Evolutionary conservation across 2,329 filamentous ascomycete genomes (phyloP).

Genomic region (Alternaria conjuncta): DNA sequence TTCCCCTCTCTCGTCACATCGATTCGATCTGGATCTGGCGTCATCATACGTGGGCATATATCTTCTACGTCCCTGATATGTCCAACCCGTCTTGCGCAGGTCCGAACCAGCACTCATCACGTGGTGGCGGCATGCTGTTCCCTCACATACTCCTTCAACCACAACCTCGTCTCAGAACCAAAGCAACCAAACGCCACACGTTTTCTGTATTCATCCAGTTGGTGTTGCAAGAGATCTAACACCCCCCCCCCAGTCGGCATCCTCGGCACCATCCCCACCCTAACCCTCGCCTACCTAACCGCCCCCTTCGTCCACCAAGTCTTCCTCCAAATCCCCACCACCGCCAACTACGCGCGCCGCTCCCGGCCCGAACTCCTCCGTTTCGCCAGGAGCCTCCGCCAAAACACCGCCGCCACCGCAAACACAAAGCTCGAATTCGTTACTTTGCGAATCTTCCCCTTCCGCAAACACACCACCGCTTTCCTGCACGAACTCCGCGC

Average conservation of each 20-base stretch:
- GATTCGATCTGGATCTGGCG: not conserved
- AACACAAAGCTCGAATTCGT: slow-evolving; percentile 44
- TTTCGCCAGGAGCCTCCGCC: slow-evolving; percentile 28
- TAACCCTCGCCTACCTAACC: slow-evolving; percentile 43
- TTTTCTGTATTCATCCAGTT: no score
- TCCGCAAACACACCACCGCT: slow-evolving; percentile 37
- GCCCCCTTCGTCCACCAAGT: slow-evolving; percentile 46
- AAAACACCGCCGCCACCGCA: slow-evolving; percentile 19
- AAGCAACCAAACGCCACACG: not conserved
- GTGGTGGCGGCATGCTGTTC: not conserved
- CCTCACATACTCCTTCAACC: not conserved
- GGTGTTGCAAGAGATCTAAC: not conserved
- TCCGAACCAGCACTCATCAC: not conserved
- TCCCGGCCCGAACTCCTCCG: slow-evolving; percentile 33
- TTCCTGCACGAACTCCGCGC: slow-evolving; percentile 43
- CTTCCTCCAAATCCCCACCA: slow-evolving; percentile 39
- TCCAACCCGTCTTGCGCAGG: not conserved
- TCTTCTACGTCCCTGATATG: not conserved
- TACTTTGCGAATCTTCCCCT: slow-evolving; percentile 44
- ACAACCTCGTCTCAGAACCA: accelerated
- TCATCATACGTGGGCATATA: not conserved
- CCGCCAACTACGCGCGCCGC: slow-evolving; percentile 33
- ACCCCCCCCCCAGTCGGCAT: slow-evolving; percentile 28
- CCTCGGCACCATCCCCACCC: slow-evolving; percentile 39
- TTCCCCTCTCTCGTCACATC: not conserved